Percentiles rank a stretch among this genome's conserved stretches.
Conservation (phyloP, 2,329 filamentous ascomycete genomes). For the Phialocephala subalpina region DNA sequence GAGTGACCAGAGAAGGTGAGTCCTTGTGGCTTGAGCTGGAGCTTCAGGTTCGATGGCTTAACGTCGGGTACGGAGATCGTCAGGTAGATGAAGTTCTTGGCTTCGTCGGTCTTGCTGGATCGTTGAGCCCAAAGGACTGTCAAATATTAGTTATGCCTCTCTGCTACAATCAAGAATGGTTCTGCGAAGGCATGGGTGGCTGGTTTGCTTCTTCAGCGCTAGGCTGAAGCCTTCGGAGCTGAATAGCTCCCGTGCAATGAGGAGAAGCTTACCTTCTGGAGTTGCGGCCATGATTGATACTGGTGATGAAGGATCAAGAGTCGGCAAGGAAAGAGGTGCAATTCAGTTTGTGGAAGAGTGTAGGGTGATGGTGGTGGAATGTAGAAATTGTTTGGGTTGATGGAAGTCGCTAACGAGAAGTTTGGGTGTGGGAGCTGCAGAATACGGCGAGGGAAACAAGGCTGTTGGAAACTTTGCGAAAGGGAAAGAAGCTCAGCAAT, state of each 20-base stretch:
- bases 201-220: conserved; percentile 16
- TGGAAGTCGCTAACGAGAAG: conserved; percentile 5
- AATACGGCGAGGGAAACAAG: conserved; percentile 13
- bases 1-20: conserved; percentile 87
- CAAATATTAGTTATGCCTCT: conserved; percentile 28
- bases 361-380: background rate
- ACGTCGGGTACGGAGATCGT: conserved; percentile 92
- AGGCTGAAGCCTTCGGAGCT: conserved; percentile 20
- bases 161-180: background rate
- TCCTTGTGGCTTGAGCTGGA: conserved; percentile 80
- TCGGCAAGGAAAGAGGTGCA: conserved; percentile 23
- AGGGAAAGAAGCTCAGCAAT: conserved; percentile 1
- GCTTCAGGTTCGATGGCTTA: conserved; percentile 75
- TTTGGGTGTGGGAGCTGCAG: conserved; percentile 16
- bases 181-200: conserved; percentile 15
- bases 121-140: conserved; percentile 98
- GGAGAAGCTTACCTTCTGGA: conserved; percentile 42
- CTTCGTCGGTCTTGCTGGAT: conserved; percentile 79
- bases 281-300: conserved; percentile 35
- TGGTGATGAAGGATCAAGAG: conserved; percentile 14
- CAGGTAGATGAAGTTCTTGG: conserved; percentile 95
- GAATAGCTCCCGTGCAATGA: conserved; percentile 10
- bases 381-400: conserved; percentile 12
- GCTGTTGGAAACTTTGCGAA: conserved; percentile 8
- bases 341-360: background rate